Evolutionary conservation across 106 monocot genomes (phyloP), one percentile per base, ranked within the genome.

Genomic region (Dioscorea zingiberensis): DNA sequence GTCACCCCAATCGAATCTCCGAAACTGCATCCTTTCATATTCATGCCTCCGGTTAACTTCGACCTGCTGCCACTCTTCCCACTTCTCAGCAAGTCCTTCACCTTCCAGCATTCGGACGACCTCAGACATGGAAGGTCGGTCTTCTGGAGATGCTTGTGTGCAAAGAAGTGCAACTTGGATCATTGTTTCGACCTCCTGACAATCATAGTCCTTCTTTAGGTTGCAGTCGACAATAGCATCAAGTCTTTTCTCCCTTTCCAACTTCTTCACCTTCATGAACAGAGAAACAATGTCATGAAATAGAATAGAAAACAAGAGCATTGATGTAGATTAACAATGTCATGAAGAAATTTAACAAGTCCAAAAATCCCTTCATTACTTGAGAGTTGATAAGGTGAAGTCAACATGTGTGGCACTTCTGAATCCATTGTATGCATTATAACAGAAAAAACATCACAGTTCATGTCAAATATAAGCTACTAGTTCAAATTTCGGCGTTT

Each of bases 21-120:
- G 71, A 15, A 51, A 19, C 51, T 86, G 89, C 22, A 94, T 48
- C 74, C 77, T 76, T 65, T 87, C 94, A 9, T 82, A 72, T 46
- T 94, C 90, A 4, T 80, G 88, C 27, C 95, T 71, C 48, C 95
- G 67, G 17, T 47, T 77, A 51, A 91, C 95, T 62, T 97, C 95
- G n/a, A 88, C 81, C 32, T 89, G 89, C 57, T 89, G 78, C 89
- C 89, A 89, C 70, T 89, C 89, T 48, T 85, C 85, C 89, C 89
- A 89, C 30, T 85, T 59, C 76, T 85, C 89, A 0, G 84, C 85
- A 47, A 89, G 55, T 1, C 85, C 89, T 61, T 85, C 89, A 13
- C 89, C 89, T 71, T 89, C 89, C 18, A 89, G 78, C 89, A 89
- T 89, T 44, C 85, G 48, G 15, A 89, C 85, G 16, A 89, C 82